Evolutionary conservation across 108 stramenopile species (phyloP).

Genomic region (Cyclostephanos invisitatus): DNA sequence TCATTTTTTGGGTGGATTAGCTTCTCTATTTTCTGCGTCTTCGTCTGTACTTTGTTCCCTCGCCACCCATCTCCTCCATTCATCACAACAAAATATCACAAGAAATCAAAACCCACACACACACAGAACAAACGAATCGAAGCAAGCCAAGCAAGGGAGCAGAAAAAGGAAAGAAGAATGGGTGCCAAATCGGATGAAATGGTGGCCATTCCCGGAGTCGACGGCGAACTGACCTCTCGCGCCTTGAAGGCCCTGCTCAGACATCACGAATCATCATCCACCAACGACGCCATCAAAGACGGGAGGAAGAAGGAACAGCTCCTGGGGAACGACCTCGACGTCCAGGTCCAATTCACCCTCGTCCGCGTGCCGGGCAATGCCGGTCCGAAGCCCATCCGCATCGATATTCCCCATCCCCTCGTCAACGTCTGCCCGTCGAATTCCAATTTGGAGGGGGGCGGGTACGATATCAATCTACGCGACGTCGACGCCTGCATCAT

Average conservation of each 20-base stretch:
- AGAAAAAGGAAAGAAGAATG: not conserved
- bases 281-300: too few relatives aligned
- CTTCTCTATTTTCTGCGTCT: too few relatives aligned
- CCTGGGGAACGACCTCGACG: conserved; percentile 57
- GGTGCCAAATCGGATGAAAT: conserved; percentile 14
- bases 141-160: too few relatives aligned
- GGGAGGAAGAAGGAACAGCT: conserved; percentile 33
- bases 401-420: conserved; percentile 78
- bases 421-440: conserved; percentile 28
- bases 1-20: too few relatives aligned
- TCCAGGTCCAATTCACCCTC: conserved; percentile 80
- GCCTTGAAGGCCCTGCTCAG: conserved; percentile 79
- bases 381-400: conserved; percentile 64
- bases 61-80: too few relatives aligned
- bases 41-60: too few relatives aligned
- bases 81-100: too few relatives aligned
- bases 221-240: conserved; percentile 27
- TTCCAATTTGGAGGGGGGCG: not conserved
- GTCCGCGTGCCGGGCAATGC: conserved; percentile 62
- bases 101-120: too few relatives aligned
- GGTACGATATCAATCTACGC: conserved; percentile 41
- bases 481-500: conserved; percentile 87
- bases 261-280: conserved; percentile 53
- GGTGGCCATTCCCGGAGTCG: conserved; percentile 12
- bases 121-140: too few relatives aligned